These are phyloP conservation scores for Boletus holoroseus DNA, from an alignment of 1,284 basidiomycete genomes.

Conservation along the genomic window DNA sequence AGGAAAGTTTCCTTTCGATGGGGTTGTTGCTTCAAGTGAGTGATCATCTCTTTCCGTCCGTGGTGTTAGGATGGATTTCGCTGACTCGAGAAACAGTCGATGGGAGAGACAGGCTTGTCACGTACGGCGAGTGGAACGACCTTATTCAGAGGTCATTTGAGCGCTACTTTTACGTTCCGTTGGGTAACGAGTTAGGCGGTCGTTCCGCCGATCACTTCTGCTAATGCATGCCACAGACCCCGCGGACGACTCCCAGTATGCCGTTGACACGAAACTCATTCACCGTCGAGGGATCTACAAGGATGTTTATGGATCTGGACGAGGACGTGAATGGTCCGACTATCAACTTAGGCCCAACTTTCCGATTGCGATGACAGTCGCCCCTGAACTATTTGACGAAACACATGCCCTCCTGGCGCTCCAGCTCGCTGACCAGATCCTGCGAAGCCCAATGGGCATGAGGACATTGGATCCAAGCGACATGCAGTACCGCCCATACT, in stretches of 20 bases:
- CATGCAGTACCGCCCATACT: constrained; percentile 80
- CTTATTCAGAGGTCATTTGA: constrained; percentile 88
- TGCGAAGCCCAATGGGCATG: constrained; percentile 87
- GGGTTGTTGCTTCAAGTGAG: constrained; percentile 77
- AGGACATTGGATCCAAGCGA: constrained; percentile 87
- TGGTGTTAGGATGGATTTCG: not conserved
- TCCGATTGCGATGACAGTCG: constrained; percentile 94
- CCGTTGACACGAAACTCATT: constrained; percentile 66
- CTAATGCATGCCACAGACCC: constrained; percentile 46
- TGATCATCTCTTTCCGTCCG: constrained; percentile 17
- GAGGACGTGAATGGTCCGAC: constrained; percentile 88
- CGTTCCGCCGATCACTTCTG: not conserved
- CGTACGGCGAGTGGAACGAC: constrained; percentile 87
- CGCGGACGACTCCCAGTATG: constrained; percentile 67
- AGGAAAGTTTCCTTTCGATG: constrained; percentile 85
- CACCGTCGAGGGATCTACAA: constrained; percentile 97
- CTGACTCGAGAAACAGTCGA: constrained; percentile 48
- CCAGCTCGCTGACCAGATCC: constrained; percentile 66
- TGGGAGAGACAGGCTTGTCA: constrained; percentile 67
- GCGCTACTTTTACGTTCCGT: constrained; percentile 83
- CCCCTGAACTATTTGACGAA: constrained; percentile 89
- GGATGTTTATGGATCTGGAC: constrained; percentile 89
- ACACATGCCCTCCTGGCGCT: constrained; percentile 76
- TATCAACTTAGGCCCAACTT: constrained; percentile 94
- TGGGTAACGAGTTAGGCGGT: constrained; percentile 43